Conservation (phyloP, 306 rosid species). For the Mimosa bimucronata region DNA sequence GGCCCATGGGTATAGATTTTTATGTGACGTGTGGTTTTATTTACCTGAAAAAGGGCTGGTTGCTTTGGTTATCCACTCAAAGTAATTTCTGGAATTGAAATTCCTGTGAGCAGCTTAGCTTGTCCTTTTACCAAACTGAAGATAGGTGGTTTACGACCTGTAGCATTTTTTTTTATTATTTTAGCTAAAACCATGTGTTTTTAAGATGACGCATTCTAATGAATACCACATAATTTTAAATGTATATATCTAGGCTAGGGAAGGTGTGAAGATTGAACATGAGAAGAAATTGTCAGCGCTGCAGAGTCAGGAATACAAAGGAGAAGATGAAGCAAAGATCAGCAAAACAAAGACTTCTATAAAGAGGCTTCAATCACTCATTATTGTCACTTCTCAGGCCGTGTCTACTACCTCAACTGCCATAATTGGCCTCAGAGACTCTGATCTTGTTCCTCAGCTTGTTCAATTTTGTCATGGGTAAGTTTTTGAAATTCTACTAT, state of each 20-base stretch:
- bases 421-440: slow-evolving; percentile 75
- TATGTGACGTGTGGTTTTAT: slow-evolving; percentile 11
- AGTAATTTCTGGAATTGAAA: slow-evolving; percentile 36
- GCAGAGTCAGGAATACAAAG: slow-evolving; percentile 93
- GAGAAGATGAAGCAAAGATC: slow-evolving; percentile 84
- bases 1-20: slow-evolving; percentile 14
- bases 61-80: slow-evolving; percentile 32
- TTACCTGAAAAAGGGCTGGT: slow-evolving; percentile 26
- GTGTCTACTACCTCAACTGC: slow-evolving; percentile 93
- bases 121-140: slow-evolving; percentile 33
- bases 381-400: slow-evolving; percentile 92
- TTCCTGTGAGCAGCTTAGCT: slow-evolving; percentile 26
- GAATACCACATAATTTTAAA: slow-evolving; percentile 35
- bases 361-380: slow-evolving; percentile 82
- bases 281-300: slow-evolving; percentile 78
- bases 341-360: slow-evolving; percentile 91
- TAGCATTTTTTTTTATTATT: slow-evolving; percentile 43
- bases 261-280: slow-evolving; percentile 90
- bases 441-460: slow-evolving; percentile 96
- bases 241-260: slow-evolving; percentile 71
- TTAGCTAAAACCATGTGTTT: slow-evolving; percentile 38
- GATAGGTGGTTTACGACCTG: slow-evolving; percentile 24
- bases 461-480: slow-evolving; percentile 93
- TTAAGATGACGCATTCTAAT: slow-evolving; percentile 42
- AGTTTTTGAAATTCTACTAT: slow-evolving; percentile 36